Percentiles rank a stretch among this genome's conserved stretches.
These are phyloP conservation scores for Diatrype stigma DNA, from an alignment of 2,329 filamentous ascomycete species.

Conservation along the genomic window DNA sequence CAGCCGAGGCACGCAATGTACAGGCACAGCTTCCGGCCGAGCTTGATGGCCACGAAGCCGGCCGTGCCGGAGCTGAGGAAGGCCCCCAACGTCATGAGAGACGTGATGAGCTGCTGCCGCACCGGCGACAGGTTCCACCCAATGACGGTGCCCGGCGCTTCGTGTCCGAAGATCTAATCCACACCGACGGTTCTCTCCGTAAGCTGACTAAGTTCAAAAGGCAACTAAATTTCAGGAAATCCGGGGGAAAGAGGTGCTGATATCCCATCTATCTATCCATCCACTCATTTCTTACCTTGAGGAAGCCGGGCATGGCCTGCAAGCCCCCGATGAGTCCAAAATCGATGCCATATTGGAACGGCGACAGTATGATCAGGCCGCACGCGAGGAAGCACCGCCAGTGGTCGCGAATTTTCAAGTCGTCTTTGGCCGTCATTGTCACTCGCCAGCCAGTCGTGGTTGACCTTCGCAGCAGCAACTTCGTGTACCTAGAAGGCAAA, in stretches of 20 bases:
- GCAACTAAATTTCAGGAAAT: too few relatives aligned
- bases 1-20: conserved; percentile 46
- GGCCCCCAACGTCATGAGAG: conserved; percentile 31
- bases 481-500: not conserved
- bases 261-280: too few relatives aligned
- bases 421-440: conserved; percentile 14
- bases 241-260: too few relatives aligned
- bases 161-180: conserved; percentile 34
- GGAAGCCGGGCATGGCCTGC: conserved; percentile 47
- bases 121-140: conserved; percentile 41
- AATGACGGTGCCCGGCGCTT: conserved; percentile 28
- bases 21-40: conserved; percentile 41
- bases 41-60: conserved; percentile 22
- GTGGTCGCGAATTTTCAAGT: conserved; percentile 32
- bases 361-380: conserved; percentile 43
- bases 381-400: conserved; percentile 46
- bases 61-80: conserved; percentile 30
- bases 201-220: too few relatives aligned
- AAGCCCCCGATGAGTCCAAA: conserved; percentile 48
- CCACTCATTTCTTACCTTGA: conserved; percentile 34
- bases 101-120: conserved; percentile 32
- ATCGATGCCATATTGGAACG: conserved; percentile 49
- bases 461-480: not conserved
- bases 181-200: too few relatives aligned
- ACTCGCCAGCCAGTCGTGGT: not conserved